Percentiles rank a stretch among this genome's conserved stretches.
phyloP scores from a whole-genome alignment of 192 early-diverging fungal species.

The Mortierella hygrophila region DNA sequence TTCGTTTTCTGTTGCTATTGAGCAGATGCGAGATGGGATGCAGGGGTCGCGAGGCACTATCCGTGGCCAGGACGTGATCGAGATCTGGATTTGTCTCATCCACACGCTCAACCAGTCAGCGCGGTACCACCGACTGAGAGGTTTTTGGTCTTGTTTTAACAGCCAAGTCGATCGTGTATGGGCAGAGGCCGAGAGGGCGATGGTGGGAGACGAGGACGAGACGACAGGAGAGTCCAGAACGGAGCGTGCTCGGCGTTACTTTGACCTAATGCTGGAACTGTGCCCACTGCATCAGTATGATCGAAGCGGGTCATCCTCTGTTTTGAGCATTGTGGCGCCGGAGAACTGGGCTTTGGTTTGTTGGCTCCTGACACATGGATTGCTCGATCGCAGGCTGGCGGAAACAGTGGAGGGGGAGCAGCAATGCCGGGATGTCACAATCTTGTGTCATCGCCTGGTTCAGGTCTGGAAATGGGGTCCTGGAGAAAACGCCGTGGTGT shows the following conservation, averaged over 20 bases:
- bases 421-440: conserved; percentile 11
- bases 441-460: conserved; percentile 22
- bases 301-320: conserved; percentile 18
- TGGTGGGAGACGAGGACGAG: not conserved
- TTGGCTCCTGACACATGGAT: conserved; percentile 15
- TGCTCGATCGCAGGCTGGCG: not conserved
- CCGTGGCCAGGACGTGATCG: conserved; percentile 20
- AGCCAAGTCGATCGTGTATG: not conserved
- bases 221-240: no score
- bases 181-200: not conserved
- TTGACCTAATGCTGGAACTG: conserved; percentile 19
- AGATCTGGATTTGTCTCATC: conserved; percentile 41
- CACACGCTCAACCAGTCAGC: conserved; percentile 19
- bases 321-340: not conserved
- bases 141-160: conserved; percentile 39
- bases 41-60: not conserved
- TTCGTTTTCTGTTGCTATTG: conserved; percentile 6
- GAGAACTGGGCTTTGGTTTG: conserved; percentile 35
- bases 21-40: not conserved
- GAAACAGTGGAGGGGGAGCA: conserved; percentile 7
- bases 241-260: not conserved
- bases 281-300: conserved; percentile 43
- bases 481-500: not conserved
- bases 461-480: conserved; percentile 32
- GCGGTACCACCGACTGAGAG: not conserved